Percentiles rank a stretch among this genome's conserved stretches.
phyloP scores from a whole-genome alignment of 2,329 filamentous ascomycete genomes.

The Talaromyces sp. region DNA sequence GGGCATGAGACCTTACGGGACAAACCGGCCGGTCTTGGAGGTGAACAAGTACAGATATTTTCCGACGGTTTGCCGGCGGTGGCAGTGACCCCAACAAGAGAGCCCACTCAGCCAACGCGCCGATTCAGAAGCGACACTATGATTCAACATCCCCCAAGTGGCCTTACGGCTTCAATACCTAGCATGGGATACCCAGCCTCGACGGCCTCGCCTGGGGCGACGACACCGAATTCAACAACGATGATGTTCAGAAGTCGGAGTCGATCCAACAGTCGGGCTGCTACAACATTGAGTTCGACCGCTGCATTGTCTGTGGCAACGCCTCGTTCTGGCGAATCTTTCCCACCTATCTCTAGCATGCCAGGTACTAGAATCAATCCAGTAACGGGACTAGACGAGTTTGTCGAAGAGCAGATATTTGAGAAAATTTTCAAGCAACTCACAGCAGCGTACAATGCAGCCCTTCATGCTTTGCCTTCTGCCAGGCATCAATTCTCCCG shows the following conservation, averaged over 20 bases:
- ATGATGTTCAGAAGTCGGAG: constrained; percentile 35
- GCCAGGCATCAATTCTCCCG: constrained; percentile 63
- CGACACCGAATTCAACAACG: constrained; percentile 23
- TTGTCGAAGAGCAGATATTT: constrained; percentile 74
- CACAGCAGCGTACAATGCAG: constrained; percentile 66
- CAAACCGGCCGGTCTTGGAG: not conserved
- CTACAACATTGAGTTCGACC: constrained; percentile 47
- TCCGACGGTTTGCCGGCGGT: constrained; percentile 28
- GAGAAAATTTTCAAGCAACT: constrained; percentile 76
- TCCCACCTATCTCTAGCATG: constrained; percentile 48
- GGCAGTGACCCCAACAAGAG: constrained; percentile 44
- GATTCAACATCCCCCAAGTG: constrained; percentile 41
- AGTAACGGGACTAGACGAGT: constrained; percentile 58
- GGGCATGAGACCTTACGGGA: constrained; percentile 19
- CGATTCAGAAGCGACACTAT: constrained; percentile 49
- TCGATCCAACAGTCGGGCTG: constrained; percentile 49
- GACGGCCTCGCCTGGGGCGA: constrained; percentile 29
- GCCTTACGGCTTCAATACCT: constrained; percentile 9
- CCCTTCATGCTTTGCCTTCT: constrained; percentile 64
- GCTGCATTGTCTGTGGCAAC: constrained; percentile 53
- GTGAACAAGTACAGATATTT: constrained; percentile 23
- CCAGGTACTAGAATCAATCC: constrained; percentile 48
- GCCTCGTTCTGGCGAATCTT: constrained; percentile 77
- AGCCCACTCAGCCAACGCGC: constrained; percentile 39
- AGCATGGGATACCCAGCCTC: constrained; percentile 26